Evolutionary conservation across 306 rosid genomes (phyloP).

Genomic region (Cucurbita pepo): DNA sequence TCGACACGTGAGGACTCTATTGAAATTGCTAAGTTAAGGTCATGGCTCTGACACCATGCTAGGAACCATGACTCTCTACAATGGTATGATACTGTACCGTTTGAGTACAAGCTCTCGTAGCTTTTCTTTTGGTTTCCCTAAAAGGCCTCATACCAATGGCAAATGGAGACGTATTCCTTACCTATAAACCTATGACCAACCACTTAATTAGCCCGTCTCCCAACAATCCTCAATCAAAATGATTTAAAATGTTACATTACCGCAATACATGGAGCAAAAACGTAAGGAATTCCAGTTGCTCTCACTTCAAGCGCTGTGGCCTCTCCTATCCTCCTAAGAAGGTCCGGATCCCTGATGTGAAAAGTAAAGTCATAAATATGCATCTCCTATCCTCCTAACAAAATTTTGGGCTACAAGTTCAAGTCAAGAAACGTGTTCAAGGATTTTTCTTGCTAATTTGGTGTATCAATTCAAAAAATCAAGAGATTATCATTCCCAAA

Average conservation of each 20-base stretch:
- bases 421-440: neutral
- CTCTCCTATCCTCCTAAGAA: conserved; percentile 73
- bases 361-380: neutral
- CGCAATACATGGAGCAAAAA: conserved; percentile 94
- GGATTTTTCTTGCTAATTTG: neutral
- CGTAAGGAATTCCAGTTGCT: conserved; percentile 91
- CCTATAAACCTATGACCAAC: too few relatives aligned
- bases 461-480: neutral
- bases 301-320: conserved; percentile 99
- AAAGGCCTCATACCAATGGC: too few relatives aligned
- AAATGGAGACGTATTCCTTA: too few relatives aligned
- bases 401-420: neutral
- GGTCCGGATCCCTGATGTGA: conserved; percentile 58
- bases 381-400: neutral
- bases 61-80: too few relatives aligned
- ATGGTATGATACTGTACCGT: too few relatives aligned
- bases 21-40: too few relatives aligned
- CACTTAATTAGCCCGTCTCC: too few relatives aligned
- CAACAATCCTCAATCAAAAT: too few relatives aligned
- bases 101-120: too few relatives aligned
- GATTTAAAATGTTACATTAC: conserved; percentile 22
- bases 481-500: neutral
- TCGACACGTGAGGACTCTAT: too few relatives aligned
- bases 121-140: too few relatives aligned
- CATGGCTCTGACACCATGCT: too few relatives aligned